Percentiles rank a stretch among this genome's conserved stretches.
phyloP scores from a whole-genome alignment of 331 rosid species.

The Telfairia occidentalis region DNA sequence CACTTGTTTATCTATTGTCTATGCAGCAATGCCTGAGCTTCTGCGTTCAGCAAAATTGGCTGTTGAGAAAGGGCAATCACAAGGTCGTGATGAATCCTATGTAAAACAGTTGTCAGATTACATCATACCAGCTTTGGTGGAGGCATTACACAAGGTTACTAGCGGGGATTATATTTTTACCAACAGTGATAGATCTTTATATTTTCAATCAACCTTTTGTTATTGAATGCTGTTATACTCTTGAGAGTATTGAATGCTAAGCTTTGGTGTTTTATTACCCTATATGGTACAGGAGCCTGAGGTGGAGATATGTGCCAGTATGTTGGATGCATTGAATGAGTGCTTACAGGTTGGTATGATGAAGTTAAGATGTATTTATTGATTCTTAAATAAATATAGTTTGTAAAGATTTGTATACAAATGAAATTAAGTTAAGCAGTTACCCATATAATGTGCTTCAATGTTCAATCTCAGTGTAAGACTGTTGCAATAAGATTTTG shows the following conservation, averaged over 20 bases:
- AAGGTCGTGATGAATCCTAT: constrained; percentile 71
- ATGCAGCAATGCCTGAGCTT: constrained; percentile 87
- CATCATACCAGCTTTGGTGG: constrained; percentile 81
- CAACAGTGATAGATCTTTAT: background rate
- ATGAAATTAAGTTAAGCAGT: background rate
- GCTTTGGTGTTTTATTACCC: background rate
- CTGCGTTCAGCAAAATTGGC: constrained; percentile 88
- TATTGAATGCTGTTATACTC: background rate
- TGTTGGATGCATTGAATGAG: constrained; percentile 84
- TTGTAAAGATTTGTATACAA: background rate
- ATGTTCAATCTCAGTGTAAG: background rate
- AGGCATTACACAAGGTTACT: constrained; percentile 79
- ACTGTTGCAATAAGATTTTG: background rate
- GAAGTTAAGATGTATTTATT: background rate
- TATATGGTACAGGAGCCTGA: constrained; percentile 74
- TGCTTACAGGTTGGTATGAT: constrained; percentile 60
- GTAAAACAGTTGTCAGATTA: constrained; percentile 72
- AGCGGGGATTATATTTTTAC: background rate
- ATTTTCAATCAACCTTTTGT: background rate
- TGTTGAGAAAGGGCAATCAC: constrained; percentile 86
- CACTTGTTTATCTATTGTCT: constrained; percentile 7
- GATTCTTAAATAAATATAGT: background rate
- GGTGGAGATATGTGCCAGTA: constrained; percentile 89
- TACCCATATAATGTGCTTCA: background rate
- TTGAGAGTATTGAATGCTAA: background rate